phyloP scores from a whole-genome alignment of 2,329 filamentous ascomycete species.

The Trichoderma endophyticum region DNA sequence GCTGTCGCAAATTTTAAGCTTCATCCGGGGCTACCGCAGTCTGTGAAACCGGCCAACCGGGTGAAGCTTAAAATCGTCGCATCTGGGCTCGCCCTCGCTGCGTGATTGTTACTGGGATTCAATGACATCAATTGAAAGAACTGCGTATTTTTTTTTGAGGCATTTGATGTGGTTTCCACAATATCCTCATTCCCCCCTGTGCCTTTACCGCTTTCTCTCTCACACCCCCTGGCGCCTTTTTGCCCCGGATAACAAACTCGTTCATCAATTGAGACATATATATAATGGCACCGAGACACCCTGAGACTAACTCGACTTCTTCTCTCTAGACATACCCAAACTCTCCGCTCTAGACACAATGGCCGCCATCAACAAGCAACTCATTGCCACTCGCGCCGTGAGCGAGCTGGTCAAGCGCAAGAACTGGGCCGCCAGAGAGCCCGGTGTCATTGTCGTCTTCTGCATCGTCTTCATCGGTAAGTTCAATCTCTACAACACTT shows the following conservation, averaged over 20 bases:
- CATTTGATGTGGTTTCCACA: constrained; percentile 10
- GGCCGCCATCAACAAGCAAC: constrained; percentile 38
- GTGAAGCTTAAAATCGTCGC: background rate
- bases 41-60: background rate
- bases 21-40: background rate
- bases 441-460: constrained; percentile 44
- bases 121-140: background rate
- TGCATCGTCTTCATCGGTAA: constrained; percentile 42
- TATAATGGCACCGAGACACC: constrained; percentile 14
- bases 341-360: constrained; percentile 34
- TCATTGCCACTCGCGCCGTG: constrained; percentile 37
- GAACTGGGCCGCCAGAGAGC: constrained; percentile 39
- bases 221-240: background rate
- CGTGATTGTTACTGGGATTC: background rate
- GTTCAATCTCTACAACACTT: constrained; percentile 11
- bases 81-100: background rate
- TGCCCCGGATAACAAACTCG: background rate
- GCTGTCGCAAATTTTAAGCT: constrained; percentile 3
- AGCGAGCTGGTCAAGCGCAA: constrained; percentile 42
- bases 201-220: background rate
- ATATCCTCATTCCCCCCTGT: background rate
- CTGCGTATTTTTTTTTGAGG: background rate
- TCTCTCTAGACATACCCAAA: background rate
- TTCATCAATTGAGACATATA: constrained; percentile 3
- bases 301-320: background rate